Conservation (phyloP, 345 rosid species). For the Populus pruinosa region DNA sequence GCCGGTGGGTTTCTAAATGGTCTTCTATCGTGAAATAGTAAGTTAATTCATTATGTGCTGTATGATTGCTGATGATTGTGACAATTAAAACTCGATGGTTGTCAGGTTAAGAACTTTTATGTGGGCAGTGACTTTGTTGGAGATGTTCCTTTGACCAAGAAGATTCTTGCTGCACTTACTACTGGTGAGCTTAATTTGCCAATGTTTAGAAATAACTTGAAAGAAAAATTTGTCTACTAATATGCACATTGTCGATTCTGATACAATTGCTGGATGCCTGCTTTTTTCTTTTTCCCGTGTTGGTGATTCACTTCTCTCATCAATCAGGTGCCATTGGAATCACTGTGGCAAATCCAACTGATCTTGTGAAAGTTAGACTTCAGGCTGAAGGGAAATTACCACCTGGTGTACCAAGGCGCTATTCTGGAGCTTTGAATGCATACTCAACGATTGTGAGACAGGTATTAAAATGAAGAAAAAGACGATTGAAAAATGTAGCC, state of each 20-base stretch:
- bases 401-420: slow-evolving; percentile 91
- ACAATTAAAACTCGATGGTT: neutral
- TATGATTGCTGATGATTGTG: slow-evolving; percentile 1
- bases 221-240: neutral
- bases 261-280: neutral
- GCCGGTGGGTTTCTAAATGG: slow-evolving; percentile 58
- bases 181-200: slow-evolving; percentile 60
- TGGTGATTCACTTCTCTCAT: slow-evolving; percentile 7
- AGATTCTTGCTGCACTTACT: slow-evolving; percentile 94
- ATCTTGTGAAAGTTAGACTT: slow-evolving; percentile 98
- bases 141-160: slow-evolving; percentile 90
- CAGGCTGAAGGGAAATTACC: slow-evolving; percentile 98
- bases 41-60: neutral
- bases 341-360: slow-evolving; percentile 89
- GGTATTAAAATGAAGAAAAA: slow-evolving; percentile 42
- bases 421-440: slow-evolving; percentile 88
- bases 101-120: slow-evolving; percentile 77
- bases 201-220: neutral
- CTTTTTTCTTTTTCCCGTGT: neutral
- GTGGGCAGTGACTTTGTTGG: slow-evolving; percentile 86
- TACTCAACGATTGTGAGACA: slow-evolving; percentile 87
- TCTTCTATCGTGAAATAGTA: neutral
- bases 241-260: neutral
- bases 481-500: neutral
- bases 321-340: slow-evolving; percentile 85